Conservation (phyloP, 768 basidiomycete genomes). For the Leucosporidium yakuticum region DNA sequence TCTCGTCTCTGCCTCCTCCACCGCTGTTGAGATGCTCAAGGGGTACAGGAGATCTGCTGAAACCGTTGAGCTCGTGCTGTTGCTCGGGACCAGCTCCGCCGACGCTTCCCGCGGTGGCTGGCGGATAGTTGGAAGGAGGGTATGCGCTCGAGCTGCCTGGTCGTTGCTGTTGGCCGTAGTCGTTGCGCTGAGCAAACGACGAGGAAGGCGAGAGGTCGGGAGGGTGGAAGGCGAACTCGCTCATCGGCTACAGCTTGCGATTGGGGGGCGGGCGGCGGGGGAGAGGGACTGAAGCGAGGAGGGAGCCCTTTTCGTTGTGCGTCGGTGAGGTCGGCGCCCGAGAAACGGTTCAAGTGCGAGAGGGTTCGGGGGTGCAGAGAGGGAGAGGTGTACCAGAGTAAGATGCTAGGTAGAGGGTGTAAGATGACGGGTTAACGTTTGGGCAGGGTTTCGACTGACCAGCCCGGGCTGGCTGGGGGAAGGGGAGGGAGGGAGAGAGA, state of each 20-base stretch:
- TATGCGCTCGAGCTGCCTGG: not conserved
- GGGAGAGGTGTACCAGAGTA: not conserved
- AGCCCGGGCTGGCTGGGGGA: too few species aligned
- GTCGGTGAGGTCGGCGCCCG: not conserved
- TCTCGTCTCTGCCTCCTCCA: not conserved
- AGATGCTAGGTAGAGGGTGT: not conserved
- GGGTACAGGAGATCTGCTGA: not conserved
- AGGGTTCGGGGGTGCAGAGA: too few species aligned
- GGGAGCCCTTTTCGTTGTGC: not conserved
- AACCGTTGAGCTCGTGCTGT: too few species aligned
- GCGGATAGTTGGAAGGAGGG: slow-evolving; percentile 3
- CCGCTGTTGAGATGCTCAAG: not conserved
- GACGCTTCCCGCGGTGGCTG: not conserved
- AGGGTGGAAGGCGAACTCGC: slow-evolving; percentile 25
- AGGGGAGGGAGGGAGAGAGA: too few species aligned
- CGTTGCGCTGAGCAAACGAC: not conserved
- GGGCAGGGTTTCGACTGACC: not conserved
- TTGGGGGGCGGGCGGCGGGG: not conserved
- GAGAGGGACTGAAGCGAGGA: not conserved
- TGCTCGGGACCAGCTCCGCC: not conserved
- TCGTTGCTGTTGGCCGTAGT: not conserved
- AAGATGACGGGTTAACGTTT: not conserved
- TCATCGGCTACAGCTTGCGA: not conserved
- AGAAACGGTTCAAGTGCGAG: too few species aligned
- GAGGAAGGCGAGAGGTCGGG: slow-evolving; percentile 10